Percentiles rank a stretch among this genome's conserved stretches.
Evolutionary conservation across 1,284 basidiomycete genomes (phyloP).

Genomic region (Wallemia hederae): DNA sequence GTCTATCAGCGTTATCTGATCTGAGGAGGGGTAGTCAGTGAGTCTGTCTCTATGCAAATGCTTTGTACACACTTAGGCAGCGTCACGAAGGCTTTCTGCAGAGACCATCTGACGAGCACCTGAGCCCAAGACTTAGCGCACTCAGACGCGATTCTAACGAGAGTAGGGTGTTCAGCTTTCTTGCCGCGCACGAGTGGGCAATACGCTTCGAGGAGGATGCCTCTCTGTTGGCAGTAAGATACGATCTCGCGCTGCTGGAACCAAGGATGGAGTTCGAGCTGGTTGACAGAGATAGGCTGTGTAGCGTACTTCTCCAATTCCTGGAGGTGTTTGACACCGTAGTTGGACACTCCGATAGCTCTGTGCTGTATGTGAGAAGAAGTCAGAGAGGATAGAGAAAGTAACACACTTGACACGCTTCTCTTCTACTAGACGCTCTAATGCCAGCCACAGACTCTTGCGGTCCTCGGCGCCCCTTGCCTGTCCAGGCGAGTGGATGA

Average conservation of each 20-base stretch:
- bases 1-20: constrained; percentile 33
- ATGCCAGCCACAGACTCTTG: constrained; percentile 30
- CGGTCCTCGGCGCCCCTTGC: constrained; percentile 17
- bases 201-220: constrained; percentile 47
- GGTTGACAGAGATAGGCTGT: constrained; percentile 43
- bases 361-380: background rate
- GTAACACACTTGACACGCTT: constrained; percentile 49
- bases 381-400: constrained; percentile 3
- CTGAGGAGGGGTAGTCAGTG: too few species aligned
- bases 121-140: constrained; percentile 23
- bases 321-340: constrained; percentile 43
- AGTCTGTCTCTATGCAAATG: too few species aligned
- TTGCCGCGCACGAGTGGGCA: constrained; percentile 36
- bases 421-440: constrained; percentile 33
- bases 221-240: constrained; percentile 34
- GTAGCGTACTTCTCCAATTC: constrained; percentile 33
- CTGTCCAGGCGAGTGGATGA: constrained; percentile 41
- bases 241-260: constrained; percentile 56
- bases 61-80: too few species aligned
- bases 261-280: constrained; percentile 61
- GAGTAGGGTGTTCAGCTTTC: constrained; percentile 25
- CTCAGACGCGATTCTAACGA: constrained; percentile 7
- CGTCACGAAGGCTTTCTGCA: constrained; percentile 51
- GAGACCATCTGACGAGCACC: constrained; percentile 48
- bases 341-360: constrained; percentile 11